Evolutionary conservation across 805 yeast genomes (phyloP), one percentile per base, ranked within the genome.

Genomic region (Yamadazyma laniorum): DNA sequence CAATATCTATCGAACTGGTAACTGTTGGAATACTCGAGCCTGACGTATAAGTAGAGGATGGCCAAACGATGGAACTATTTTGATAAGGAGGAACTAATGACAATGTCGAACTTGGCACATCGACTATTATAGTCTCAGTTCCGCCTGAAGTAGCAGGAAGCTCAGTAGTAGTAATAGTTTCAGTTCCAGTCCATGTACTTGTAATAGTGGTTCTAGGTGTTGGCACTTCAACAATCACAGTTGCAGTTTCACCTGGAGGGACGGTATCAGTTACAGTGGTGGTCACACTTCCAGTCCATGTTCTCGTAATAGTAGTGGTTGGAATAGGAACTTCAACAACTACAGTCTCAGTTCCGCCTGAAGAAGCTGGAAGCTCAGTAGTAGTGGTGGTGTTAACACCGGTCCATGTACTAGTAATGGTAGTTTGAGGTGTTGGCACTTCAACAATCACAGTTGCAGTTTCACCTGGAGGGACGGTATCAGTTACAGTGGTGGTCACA

Each of bases 241-340:
- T 52, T 3, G 41, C 50, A 6, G 53, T 48, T 16, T 39, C 51
- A 14, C 51, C 56, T 7, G 47, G 40, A 4, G 48, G 14, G 18
- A 48, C 45, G 8, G 55, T 42, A 13, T 22, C 27, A 4, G 60
- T 56, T 6, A 43, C 40, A 28, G 27, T 14, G 7, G 27, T 25
- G 15, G 30, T 28, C 15, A 13, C 30, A 28, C 18, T 28, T 28
- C 30, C 16, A 5, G 30, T 28, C n/a, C n/a, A n/a, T n/a, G n/a
- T n/a, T n/a, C n/a, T n/a, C n/a, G n/a, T n/a, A n/a, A n/a, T n/a
- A n/a, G n/a, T n/a, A n/a, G n/a, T n/a, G 6, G 26, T 18, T 1
- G 53, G 49, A 33, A 35, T 43, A 7, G 58, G 57, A n/a, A 44
- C 44, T 3, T 48, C 44, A 2, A 51, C 47, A 18, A 35, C 18